Percentiles rank a stretch among this genome's conserved stretches.
phyloP scores from a whole-genome alignment of 371 early-diverging fungal species.

The Blastocladiella emersonii region DNA sequence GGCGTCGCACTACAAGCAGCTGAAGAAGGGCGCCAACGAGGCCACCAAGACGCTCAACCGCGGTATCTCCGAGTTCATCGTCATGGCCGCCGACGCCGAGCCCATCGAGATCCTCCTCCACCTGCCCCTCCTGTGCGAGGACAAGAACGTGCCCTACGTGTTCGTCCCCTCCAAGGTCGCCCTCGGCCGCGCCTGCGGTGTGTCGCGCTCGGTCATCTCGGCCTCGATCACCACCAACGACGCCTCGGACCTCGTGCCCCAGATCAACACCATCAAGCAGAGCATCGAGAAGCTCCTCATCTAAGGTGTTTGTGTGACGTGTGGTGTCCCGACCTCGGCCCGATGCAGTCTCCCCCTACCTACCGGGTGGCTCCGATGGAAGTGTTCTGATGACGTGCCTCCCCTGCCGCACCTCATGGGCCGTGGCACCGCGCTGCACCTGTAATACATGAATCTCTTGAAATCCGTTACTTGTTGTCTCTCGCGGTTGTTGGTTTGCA shows the following conservation, averaged over 20 bases:
- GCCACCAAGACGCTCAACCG: constrained; percentile 99
- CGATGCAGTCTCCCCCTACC: no score
- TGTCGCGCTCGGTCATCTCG: constrained; percentile 88
- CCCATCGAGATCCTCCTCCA: constrained; percentile 96
- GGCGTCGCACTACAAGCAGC: constrained; percentile 95
- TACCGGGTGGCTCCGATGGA: not conserved
- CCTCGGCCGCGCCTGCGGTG: constrained; percentile 97
- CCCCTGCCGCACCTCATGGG: no score
- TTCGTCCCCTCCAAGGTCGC: constrained; percentile 93
- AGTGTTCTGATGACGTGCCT: not conserved
- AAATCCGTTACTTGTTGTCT: no score
- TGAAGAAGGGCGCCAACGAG: constrained; percentile 99
- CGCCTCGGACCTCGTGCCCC: constrained; percentile 82
- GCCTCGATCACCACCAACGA: constrained; percentile 91
- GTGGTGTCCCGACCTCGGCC: not conserved
- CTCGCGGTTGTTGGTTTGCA: no score
- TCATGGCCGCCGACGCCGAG: constrained; percentile 96
- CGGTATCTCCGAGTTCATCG: constrained; percentile 96
- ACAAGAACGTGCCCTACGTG: constrained; percentile 98
- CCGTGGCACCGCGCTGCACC: no score
- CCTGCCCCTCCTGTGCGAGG: constrained; percentile 96
- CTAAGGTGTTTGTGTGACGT: constrained; percentile 21
- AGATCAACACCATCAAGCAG: constrained; percentile 77
- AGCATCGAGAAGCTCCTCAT: constrained; percentile 86
- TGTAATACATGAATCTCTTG: no score